phyloP scores from a whole-genome alignment of 106 monocot genomes.

The Allium fistulosum region DNA sequence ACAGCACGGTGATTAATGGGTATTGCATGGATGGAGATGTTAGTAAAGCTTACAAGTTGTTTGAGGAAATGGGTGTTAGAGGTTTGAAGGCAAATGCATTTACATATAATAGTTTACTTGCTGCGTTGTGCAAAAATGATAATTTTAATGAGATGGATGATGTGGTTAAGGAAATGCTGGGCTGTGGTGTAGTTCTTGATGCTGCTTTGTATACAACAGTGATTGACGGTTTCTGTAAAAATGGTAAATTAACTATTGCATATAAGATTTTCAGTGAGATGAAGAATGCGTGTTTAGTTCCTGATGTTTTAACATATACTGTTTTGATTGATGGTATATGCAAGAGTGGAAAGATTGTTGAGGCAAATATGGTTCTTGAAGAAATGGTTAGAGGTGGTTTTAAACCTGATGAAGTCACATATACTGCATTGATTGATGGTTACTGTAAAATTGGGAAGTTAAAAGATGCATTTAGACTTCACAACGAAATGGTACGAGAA shows the following conservation, averaged over 20 bases:
- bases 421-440: constrained; percentile 71
- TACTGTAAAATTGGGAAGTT: constrained; percentile 72
- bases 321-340: constrained; percentile 61
- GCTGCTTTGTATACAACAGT: constrained; percentile 67
- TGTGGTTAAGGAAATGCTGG: constrained; percentile 47
- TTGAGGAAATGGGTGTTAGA: constrained; percentile 45
- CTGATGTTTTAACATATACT: constrained; percentile 71
- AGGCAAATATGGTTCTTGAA: constrained; percentile 42
- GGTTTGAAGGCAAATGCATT: constrained; percentile 62
- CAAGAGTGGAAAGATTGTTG: constrained; percentile 31
- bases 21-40: constrained; percentile 52
- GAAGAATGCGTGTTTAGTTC: constrained; percentile 34
- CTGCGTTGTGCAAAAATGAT: constrained; percentile 38
- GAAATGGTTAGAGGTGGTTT: constrained; percentile 60
- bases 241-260: constrained; percentile 29
- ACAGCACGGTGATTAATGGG: constrained; percentile 71
- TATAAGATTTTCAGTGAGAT: constrained; percentile 45
- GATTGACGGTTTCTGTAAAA: constrained; percentile 53
- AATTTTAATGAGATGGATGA: constrained; percentile 41
- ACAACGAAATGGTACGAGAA: constrained; percentile 53
- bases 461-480: constrained; percentile 60
- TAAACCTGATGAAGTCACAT: constrained; percentile 58
- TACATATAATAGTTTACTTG: constrained; percentile 64
- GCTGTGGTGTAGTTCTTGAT: constrained; percentile 43
- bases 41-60: constrained; percentile 35